These are phyloP conservation scores for Spongiforma sp. DNA, from an alignment of 1,284 basidiomycete species.

Conservation along the genomic window DNA sequence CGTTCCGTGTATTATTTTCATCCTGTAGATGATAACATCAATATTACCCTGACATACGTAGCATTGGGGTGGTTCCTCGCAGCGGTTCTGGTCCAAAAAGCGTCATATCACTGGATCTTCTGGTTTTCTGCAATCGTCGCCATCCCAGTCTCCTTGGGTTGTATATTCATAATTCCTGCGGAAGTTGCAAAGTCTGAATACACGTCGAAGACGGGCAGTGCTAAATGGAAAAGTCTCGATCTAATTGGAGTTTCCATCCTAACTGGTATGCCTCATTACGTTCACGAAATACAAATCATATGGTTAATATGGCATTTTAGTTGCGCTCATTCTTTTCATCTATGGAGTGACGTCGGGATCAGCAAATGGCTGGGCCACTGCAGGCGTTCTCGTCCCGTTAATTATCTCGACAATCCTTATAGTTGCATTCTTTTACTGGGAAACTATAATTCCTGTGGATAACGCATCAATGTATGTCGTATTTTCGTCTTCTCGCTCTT, in stretches of 20 bases:
- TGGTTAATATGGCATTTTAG: conserved; percentile 25
- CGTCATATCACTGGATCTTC: conserved; percentile 52
- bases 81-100: conserved; percentile 44
- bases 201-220: background rate
- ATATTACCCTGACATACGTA: too few species aligned
- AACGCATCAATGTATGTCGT: conserved; percentile 41
- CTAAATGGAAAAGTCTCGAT: conserved; percentile 38
- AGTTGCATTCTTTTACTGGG: conserved; percentile 46
- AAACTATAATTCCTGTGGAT: conserved; percentile 37
- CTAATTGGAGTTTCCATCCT: conserved; percentile 35
- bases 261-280: conserved; percentile 38
- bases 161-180: conserved; percentile 35
- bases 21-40: background rate
- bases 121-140: conserved; percentile 48
- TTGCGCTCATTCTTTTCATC: conserved; percentile 49
- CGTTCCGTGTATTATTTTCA: conserved; percentile 8
- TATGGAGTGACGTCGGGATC: conserved; percentile 55
- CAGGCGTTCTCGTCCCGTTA: conserved; percentile 46
- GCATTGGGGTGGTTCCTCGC: conserved; percentile 41
- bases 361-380: conserved; percentile 47
- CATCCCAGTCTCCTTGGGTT: conserved; percentile 40
- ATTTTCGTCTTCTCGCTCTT: background rate
- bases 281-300: background rate
- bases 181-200: conserved; percentile 18
- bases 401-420: conserved; percentile 42